Base-by-base conservation (phyloP, 2,329 filamentous ascomycete genomes). In the Canariomyces notabilis region DNA sequence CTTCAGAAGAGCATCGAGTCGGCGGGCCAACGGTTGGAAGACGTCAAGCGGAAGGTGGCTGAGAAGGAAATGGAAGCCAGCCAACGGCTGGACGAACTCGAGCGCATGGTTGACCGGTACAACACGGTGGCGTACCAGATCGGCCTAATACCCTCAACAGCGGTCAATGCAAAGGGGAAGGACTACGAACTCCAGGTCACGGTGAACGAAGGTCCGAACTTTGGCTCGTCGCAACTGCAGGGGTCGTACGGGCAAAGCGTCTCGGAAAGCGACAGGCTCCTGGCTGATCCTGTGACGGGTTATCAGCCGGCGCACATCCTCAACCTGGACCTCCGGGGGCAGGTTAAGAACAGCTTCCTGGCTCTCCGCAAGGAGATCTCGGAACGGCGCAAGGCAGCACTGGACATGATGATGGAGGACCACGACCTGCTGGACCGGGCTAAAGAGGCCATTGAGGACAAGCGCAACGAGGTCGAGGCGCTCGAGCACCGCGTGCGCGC, bases 401-500 rank as follows among this genome's bases (percentile, higher is more conserved):
- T 95, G 60, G 91, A 97, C 62, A 82, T 84, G 42, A 93, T 96
- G 74, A 87, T 96, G 78, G 91, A 93, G 61, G 89, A 95, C 56
- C 87, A 95, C 60, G 93, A 97, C 64, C 76, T 95, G 53, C 79
- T 98, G 8, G 90, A 97, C 64, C 88, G 87, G 57, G 91, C 96
- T 64, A 93, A 93, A 65, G 94, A 98, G 68, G 89, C 90, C 14
- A 93, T 98, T 66, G 90, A 96, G 63, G 91, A 98, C 68, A 96
- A 95, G 71, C 79, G 85, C 51, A 85, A 83, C 55, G 93, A 98
- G 64, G 88, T 98, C 15, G 91, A 96, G 63, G 87, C 89, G 3
- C 74, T 98, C 14, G 87, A 91, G 57, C 91, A 97, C 66, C 81
- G 87, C 35, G 87, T 95, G 37, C 81, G 87, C 26, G 87, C 87